Base-by-base conservation (phyloP, 2,329 filamentous ascomycete species). In the Aspergillus cejpii region DNA sequence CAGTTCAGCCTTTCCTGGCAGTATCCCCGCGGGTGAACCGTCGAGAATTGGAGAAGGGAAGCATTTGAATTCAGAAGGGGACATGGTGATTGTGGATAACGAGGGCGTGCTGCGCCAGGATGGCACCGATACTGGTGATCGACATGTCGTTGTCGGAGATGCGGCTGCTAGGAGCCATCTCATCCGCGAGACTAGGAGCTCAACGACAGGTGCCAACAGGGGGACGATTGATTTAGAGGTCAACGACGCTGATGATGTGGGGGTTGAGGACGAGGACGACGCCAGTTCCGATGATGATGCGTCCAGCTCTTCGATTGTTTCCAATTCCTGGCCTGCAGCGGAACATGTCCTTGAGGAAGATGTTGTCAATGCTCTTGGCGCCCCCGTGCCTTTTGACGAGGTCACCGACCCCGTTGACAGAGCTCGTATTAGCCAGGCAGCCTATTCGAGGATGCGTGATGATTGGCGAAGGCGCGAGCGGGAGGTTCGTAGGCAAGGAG, bases 1-100 rank as follows among this genome's bases (percentile, higher is more conserved):
- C 37, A 90, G 85, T 39, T 89, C 89, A 50, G 85, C 85, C 1
- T 80, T 87, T 34, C 83, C 87, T 48, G 83, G 83, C 1, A 73
- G 76, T 44, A 81, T 87, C 14, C 82, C 85, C 2, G 67, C 74
- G 0, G 80, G 78, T 11, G 81, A 87, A 45, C 68, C 74, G 23
- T 75, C 74, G n/a, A 74, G 78, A 43, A 74, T 68, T 8, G 77
- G 81, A 38, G 78, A 86, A 54, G 85, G 84, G 44, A 89, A 90
- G 61, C 70, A 74, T n/a, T 70, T 75, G 34, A 75, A 78, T 40
- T 64, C 69, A 3, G 78, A 83, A 49, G 84, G 84, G 1, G 82
- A 85, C 38, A 71, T 84, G 44, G 74, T 82, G 33, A 69, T 90
- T 11, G 68, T 75, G 1, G 78, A 84, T 48, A 79, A 77, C 6